These are phyloP conservation scores for Acanthamoeba lenticulata DNA, from an alignment of 208 protist genomes.

Conservation along the genomic window DNA sequence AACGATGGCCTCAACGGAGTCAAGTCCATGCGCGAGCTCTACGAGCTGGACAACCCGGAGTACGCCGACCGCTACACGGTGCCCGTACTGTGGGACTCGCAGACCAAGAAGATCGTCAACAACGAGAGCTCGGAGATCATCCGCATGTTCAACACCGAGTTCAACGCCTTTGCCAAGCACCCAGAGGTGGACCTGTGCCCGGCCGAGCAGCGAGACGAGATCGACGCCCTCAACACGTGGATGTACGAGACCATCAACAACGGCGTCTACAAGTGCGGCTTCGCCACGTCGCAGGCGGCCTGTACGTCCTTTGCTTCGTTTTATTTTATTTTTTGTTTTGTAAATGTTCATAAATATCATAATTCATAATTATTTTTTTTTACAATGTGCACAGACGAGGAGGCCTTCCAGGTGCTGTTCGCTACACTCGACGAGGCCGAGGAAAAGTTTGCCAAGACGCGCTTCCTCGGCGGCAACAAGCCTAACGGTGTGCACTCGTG, in stretches of 20 bases:
- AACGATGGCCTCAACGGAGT: neutral
- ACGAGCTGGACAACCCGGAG: constrained; percentile 73
- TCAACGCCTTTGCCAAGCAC: constrained; percentile 85
- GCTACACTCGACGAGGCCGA: constrained; percentile 77
- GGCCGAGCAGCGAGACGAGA: constrained; percentile 82
- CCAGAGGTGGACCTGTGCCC: constrained; percentile 88
- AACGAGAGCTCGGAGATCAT: constrained; percentile 93
- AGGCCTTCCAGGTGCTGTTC: constrained; percentile 75
- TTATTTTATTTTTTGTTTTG: no score
- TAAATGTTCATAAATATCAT: no score
- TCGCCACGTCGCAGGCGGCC: constrained; percentile 86
- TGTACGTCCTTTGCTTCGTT: constrained; percentile 86
- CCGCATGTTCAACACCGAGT: constrained; percentile 88
- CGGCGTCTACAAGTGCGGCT: constrained; percentile 92
- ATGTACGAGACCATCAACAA: constrained; percentile 91
- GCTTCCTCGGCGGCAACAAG: constrained; percentile 85
- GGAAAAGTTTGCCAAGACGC: constrained; percentile 71
- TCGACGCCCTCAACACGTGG: constrained; percentile 89
- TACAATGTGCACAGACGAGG: constrained; percentile 61
- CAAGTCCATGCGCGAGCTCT: constrained; percentile 81
- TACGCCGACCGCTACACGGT: constrained; percentile 85
- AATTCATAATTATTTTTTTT: no score
- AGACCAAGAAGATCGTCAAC: constrained; percentile 91
- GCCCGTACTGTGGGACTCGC: constrained; percentile 92
- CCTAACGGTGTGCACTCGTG: neutral